phyloP scores from a whole-genome alignment of 345 rosid species.

The Angophora floribunda region DNA sequence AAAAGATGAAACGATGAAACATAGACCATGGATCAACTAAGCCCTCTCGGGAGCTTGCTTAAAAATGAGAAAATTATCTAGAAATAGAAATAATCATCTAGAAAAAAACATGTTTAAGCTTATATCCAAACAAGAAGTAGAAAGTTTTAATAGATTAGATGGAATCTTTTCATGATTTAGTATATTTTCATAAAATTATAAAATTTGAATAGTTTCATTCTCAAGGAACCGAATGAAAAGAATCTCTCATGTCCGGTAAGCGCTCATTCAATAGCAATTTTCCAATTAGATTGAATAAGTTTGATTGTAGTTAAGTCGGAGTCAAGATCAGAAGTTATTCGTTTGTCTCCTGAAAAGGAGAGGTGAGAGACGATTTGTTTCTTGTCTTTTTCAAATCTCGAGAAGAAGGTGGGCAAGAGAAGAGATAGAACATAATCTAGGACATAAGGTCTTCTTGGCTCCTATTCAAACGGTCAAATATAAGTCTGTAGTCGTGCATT shows the following conservation, averaged over 20 bases:
- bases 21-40: neutral
- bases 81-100: no score
- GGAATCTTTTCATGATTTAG: fast-evolving
- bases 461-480: neutral
- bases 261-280: neutral
- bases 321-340: neutral
- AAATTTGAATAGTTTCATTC: neutral
- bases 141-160: no score
- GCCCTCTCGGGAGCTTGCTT: fast-evolving
- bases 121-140: neutral
- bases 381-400: neutral
- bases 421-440: neutral
- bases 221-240: no score
- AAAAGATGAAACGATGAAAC: no score
- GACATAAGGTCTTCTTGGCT: neutral
- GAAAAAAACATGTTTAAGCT: no score
- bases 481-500: no score
- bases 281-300: neutral
- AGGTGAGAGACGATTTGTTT: neutral
- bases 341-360: neutral
- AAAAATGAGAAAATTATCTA: neutral
- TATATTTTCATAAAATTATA: no score
- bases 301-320: neutral
- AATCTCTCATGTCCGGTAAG: neutral
- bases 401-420: neutral